A percentile compares a stretch with the other conserved stretches of the same genome.
These are phyloP conservation scores for Penicillium sp. DNA, from an alignment of 2,329 filamentous ascomycete species.

Conservation along the genomic window DNA sequence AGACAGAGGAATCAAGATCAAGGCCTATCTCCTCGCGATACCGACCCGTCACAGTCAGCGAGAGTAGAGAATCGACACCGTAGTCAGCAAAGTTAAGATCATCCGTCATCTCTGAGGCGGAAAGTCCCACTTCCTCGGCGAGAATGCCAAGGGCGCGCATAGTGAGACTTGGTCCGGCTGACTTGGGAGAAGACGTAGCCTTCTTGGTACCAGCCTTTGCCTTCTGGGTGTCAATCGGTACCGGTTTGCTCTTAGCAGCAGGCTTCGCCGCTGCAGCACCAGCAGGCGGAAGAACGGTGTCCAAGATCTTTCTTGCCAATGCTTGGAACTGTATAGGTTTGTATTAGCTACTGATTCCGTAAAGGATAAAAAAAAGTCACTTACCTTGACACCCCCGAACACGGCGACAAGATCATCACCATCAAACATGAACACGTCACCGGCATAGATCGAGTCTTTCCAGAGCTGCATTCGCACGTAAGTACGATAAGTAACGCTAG, in stretches of 20 bases:
- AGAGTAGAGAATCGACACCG: conserved; percentile 57
- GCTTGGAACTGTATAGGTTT: conserved; percentile 35
- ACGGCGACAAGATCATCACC: conserved; percentile 55
- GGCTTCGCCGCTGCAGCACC: conserved; percentile 22
- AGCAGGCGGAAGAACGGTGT: conserved; percentile 38
- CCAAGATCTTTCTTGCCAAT: conserved; percentile 38
- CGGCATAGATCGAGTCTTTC: conserved; percentile 50
- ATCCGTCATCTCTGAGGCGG: conserved; percentile 54
- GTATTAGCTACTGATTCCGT: conserved; percentile 7
- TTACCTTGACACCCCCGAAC: conserved; percentile 43
- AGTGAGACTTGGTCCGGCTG: conserved; percentile 29
- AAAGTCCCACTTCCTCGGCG: conserved; percentile 49
- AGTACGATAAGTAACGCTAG: conserved; percentile 51
- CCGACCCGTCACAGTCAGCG: conserved; percentile 55
- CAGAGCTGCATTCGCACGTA: conserved; percentile 57
- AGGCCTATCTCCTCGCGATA: conserved; percentile 57
- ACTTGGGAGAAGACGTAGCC: conserved; percentile 25
- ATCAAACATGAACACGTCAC: conserved; percentile 57
- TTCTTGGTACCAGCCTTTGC: conserved; percentile 22
- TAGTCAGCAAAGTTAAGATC: conserved; percentile 57
- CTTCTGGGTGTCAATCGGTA: conserved; percentile 27
- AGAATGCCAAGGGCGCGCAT: conserved; percentile 37
- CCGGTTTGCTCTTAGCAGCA: conserved; percentile 18
- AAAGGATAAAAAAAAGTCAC: background rate
- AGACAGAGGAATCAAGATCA: conserved; percentile 54